Conservation (phyloP, 2,329 filamentous ascomycete genomes). For the Harringtonia lauricola region DNA sequence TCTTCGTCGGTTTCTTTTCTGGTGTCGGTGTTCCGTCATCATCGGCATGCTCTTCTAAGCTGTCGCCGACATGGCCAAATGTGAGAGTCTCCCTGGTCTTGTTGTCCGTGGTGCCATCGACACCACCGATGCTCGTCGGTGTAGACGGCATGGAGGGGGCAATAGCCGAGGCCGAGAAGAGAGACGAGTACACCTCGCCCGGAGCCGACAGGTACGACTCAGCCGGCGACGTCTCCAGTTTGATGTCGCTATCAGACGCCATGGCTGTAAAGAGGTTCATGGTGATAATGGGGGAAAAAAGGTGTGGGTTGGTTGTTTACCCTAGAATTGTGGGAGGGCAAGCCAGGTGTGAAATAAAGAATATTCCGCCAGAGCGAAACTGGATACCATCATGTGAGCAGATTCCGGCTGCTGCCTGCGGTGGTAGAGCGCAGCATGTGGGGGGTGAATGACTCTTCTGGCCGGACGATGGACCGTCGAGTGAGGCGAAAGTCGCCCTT, state of each 20-base stretch:
- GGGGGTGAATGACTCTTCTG: slow-evolving; percentile 4
- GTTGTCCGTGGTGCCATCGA: slow-evolving; percentile 12
- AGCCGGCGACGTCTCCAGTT: slow-evolving; percentile 41
- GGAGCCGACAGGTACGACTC: slow-evolving; percentile 43
- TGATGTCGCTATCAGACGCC: slow-evolving; percentile 20
- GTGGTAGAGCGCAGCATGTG: neutral
- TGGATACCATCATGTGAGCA: slow-evolving; percentile 2
- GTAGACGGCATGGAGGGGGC: slow-evolving; percentile 1
- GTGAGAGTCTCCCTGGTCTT: neutral
- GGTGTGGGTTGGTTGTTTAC: too few species aligned
- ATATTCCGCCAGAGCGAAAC: neutral
- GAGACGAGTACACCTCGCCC: slow-evolving; percentile 37
- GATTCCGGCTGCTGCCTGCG: slow-evolving; percentile 8
- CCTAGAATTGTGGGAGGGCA: neutral
- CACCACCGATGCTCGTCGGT: neutral
- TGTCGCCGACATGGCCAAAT: neutral
- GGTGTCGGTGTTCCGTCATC: slow-evolving; percentile 12
- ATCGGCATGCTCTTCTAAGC: neutral
- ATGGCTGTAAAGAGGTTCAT: neutral
- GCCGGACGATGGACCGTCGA: too few species aligned
- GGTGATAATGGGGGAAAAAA: too few species aligned
- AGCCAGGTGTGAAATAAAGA: neutral
- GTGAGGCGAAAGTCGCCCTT: slow-evolving; percentile 5
- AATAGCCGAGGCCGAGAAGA: slow-evolving; percentile 25
- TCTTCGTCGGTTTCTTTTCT: slow-evolving; percentile 72